These are phyloP conservation scores for Plectosphaerella plurivora DNA, from an alignment of 2,329 filamentous ascomycete genomes.

Conservation along the genomic window DNA sequence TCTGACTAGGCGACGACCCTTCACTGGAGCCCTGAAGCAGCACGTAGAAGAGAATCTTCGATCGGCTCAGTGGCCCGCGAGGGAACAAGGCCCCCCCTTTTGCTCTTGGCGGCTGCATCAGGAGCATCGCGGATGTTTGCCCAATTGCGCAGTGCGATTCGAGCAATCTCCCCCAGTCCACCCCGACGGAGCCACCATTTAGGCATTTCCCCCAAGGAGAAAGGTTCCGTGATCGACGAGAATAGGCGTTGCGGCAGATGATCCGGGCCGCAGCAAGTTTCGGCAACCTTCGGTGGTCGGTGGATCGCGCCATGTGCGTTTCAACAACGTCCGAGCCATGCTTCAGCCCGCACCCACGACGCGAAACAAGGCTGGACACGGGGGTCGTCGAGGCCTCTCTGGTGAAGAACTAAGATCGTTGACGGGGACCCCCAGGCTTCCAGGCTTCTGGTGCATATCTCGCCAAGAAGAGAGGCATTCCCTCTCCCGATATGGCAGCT, in stretches of 20 bases:
- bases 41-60: too few relatives aligned
- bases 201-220: too few relatives aligned
- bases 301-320: not conserved
- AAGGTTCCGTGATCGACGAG: not conserved
- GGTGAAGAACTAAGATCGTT: not conserved
- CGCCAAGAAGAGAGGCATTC: not conserved
- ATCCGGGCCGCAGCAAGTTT: not conserved
- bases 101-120: too few relatives aligned
- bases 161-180: too few relatives aligned
- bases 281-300: not conserved
- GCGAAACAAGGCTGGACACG: not conserved
- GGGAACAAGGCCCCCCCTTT: too few relatives aligned
- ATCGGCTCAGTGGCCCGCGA: too few relatives aligned
- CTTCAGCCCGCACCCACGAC: not conserved
- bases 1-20: too few relatives aligned
- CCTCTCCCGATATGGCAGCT: not conserved
- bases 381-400: too few relatives aligned
- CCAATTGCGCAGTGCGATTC: too few relatives aligned
- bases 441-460: not conserved
- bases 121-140: too few relatives aligned
- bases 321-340: not conserved
- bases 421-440: not conserved
- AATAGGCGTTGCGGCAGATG: not conserved
- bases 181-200: too few relatives aligned
- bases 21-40: too few relatives aligned